phyloP scores from a whole-genome alignment of 1,284 basidiomycete genomes.

The Polyporus tsugae region DNA sequence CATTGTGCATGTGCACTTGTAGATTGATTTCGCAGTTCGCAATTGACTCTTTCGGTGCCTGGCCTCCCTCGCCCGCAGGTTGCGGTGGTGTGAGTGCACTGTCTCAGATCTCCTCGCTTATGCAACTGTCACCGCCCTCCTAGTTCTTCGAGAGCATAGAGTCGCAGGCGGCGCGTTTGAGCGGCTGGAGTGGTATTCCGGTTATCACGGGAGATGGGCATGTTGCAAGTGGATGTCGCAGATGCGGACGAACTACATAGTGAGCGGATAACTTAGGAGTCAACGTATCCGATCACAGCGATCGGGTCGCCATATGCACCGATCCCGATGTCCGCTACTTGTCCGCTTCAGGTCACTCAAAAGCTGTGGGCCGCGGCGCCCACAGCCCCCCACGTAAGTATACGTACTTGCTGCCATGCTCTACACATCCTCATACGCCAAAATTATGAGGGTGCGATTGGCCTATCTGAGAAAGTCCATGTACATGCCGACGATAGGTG shows the following conservation, averaged over 20 bases:
- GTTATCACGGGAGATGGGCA: not conserved
- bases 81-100: not conserved
- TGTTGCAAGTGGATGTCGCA: not conserved
- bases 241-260: not conserved
- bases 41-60: constrained; percentile 1
- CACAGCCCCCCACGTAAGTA: not conserved
- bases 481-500: not conserved
- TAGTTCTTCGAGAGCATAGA: not conserved
- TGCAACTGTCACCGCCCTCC: not conserved
- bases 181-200: not conserved
- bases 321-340: not conserved
- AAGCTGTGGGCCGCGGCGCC: not conserved
- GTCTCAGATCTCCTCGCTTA: not conserved
- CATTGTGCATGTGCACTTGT: not conserved
- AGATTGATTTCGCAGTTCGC: not conserved
- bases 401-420: not conserved
- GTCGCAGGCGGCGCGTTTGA: not conserved
- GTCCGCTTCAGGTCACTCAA: not conserved
- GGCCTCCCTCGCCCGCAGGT: not conserved
- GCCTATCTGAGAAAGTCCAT: not conserved
- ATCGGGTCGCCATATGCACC: not conserved
- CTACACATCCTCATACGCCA: not conserved
- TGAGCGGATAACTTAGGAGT: not conserved
- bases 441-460: not conserved
- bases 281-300: not conserved